phyloP scores from a whole-genome alignment of 768 basidiomycete genomes.

The Floccularia luteovirens region DNA sequence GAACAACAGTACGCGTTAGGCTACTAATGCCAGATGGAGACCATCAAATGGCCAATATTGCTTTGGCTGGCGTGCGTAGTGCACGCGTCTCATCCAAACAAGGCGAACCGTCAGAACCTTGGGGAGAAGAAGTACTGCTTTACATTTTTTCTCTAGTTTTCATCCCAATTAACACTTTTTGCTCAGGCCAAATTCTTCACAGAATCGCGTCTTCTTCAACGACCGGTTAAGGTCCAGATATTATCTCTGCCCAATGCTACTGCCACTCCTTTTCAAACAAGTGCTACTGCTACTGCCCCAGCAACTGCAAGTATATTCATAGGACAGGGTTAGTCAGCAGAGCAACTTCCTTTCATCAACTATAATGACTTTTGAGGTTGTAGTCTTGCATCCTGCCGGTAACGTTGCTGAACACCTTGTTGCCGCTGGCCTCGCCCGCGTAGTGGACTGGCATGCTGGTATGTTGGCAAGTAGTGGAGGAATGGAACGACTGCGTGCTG shows the following conservation, averaged over 20 bases:
- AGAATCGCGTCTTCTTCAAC: slow-evolving; percentile 80
- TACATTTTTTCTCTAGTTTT: slow-evolving; percentile 4
- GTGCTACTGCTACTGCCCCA: slow-evolving; percentile 41
- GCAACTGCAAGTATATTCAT: slow-evolving; percentile 83
- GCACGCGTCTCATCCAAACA: slow-evolving; percentile 63
- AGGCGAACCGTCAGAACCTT: slow-evolving; percentile 74
- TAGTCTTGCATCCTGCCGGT: slow-evolving; percentile 86
- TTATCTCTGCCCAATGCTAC: slow-evolving; percentile 74
- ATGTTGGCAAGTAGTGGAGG: slow-evolving; percentile 80
- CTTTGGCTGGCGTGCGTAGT: slow-evolving; percentile 76
- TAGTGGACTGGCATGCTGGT: slow-evolving; percentile 97
- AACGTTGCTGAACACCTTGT: slow-evolving; percentile 91
- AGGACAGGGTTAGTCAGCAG: slow-evolving; percentile 50
- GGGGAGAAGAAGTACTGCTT: slow-evolving; percentile 75
- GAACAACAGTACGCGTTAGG: slow-evolving; percentile 82
- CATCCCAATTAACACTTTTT: slow-evolving; percentile 12
- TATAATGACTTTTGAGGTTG: slow-evolving; percentile 4
- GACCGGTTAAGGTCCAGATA: slow-evolving; percentile 67
- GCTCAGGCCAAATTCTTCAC: slow-evolving; percentile 87
- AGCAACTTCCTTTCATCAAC: not conserved
- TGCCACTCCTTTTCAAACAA: slow-evolving; percentile 73
- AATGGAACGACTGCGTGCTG: slow-evolving; percentile 82
- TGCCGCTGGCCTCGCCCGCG: slow-evolving; percentile 76
- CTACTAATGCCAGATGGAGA: slow-evolving; percentile 82
- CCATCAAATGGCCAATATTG: slow-evolving; percentile 86